Evolutionary conservation across 768 basidiomycete species (phyloP), one percentile per base, ranked within the genome.

Genomic region (Lyophyllum semitale): DNA sequence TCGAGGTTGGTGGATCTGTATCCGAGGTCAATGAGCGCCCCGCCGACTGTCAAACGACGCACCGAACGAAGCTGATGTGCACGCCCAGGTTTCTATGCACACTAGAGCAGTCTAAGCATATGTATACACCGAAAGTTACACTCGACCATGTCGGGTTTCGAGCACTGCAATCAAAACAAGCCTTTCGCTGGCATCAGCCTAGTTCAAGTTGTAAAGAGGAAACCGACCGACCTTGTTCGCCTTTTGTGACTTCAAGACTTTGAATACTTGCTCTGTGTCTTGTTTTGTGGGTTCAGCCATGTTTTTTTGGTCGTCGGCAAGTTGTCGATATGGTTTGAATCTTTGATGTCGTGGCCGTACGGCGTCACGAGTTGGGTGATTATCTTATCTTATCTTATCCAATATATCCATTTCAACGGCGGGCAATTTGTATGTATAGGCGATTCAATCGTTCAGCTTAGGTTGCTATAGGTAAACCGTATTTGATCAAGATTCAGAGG

Each of bases 81-180:
- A 98, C 96, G 63, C 97, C 97, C 85, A 98, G 88, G 70, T 96
- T 98, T 50, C 97, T 81, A 73, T 99, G 97, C 13, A 90, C 76
- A 61, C 89, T 91, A 4, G 96, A 98, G 78, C 97, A 99, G 55
- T 99, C 95, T 29, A 98, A 77, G 68, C 97, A 99, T 66, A 99
- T 95, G 73, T 98, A 98, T 13, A 98, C 87, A 30, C 93, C 96
- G 68, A 90, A 99, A 0, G 94, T 95, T 20, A 97, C 93, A 58
- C 93, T 95, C 3, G 95, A 88, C 97, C 96, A 98, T 29, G 95
- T 97, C 43, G 96, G 96, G 74, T 97, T 97, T 64, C 94, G 88
- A 44, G 95, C 95, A 65, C 84, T 82, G 70, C 96, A 98, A 71
- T 98, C 96, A 65, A 97, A 97, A 74, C 96, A 98, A 67, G 74